Evolutionary conservation across 2,329 filamentous ascomycete species (phyloP).

Genomic region (Diplodia intermedia): DNA sequence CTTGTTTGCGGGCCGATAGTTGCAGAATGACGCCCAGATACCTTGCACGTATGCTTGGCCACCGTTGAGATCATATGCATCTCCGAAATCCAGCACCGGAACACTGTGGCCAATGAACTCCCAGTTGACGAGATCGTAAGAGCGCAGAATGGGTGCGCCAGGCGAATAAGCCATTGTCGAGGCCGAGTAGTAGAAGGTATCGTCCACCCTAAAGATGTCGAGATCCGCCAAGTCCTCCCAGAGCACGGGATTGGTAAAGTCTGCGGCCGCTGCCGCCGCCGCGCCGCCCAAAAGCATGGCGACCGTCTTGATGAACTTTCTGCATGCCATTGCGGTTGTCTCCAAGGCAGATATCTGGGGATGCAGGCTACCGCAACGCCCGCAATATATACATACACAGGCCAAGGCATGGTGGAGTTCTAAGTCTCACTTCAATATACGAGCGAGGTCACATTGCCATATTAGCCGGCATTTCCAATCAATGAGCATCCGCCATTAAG

Average conservation of each 20-base stretch:
- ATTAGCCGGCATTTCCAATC: not conserved
- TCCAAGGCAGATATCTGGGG: not conserved
- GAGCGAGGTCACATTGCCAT: constrained; percentile 3
- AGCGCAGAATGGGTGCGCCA: constrained; percentile 63
- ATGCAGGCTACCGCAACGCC: not conserved
- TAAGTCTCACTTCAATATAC: not conserved
- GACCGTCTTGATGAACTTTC: not conserved
- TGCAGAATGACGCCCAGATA: constrained; percentile 63
- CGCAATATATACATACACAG: constrained; percentile 15
- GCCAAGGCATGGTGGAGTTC: constrained; percentile 7
- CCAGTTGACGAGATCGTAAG: constrained; percentile 62
- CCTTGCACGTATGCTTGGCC: constrained; percentile 60
- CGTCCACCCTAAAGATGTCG: constrained; percentile 60
- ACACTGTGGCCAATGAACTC: constrained; percentile 52
- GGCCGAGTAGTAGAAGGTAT: constrained; percentile 62
- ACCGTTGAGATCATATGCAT: constrained; percentile 57
- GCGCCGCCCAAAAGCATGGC: constrained; percentile 5
- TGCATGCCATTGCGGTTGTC: not conserved
- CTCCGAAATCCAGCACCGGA: constrained; percentile 47
- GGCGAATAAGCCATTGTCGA: constrained; percentile 65
- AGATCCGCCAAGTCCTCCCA: constrained; percentile 64
- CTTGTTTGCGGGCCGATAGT: constrained; percentile 58
- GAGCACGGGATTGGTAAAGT: constrained; percentile 60
- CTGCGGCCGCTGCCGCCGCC: constrained; percentile 21
- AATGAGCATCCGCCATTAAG: not conserved